phyloP scores from a whole-genome alignment of 2,329 filamentous ascomycete species.

The Colletotrichum sp. region DNA sequence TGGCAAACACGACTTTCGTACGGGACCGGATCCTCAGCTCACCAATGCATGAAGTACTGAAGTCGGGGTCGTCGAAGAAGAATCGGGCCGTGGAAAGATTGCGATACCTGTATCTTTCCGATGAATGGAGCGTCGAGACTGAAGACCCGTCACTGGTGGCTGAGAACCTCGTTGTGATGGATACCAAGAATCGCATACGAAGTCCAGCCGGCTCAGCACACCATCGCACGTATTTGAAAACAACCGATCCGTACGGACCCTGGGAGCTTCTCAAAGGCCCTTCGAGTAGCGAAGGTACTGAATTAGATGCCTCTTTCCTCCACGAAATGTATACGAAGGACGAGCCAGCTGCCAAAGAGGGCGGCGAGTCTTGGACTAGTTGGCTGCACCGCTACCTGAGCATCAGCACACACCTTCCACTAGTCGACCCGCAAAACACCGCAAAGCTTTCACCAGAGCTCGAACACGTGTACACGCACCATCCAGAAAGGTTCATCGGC shows the following conservation, averaged over 20 bases:
- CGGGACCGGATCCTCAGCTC: background rate
- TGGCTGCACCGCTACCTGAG: background rate
- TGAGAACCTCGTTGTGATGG: background rate
- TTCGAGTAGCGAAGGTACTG: accelerated
- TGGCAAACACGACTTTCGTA: background rate
- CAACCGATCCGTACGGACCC: background rate
- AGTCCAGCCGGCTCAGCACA: background rate
- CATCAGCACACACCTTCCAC: background rate
- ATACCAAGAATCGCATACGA: background rate
- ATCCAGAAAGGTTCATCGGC: background rate
- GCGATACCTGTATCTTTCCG: background rate
- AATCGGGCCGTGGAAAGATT: background rate
- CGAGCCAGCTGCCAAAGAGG: background rate
- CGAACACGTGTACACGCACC: background rate
- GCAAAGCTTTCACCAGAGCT: background rate
- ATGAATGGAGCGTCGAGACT: background rate
- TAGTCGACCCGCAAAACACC: background rate
- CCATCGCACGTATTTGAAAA: background rate
- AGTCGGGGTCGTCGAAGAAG: background rate
- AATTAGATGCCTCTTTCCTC: background rate
- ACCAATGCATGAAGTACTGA: background rate
- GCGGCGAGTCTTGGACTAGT: background rate
- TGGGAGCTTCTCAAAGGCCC: background rate
- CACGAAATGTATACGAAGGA: background rate
- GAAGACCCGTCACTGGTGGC: background rate